Conservation (phyloP, 208 protist genomes). For the Pavlovales sp. region DNA sequence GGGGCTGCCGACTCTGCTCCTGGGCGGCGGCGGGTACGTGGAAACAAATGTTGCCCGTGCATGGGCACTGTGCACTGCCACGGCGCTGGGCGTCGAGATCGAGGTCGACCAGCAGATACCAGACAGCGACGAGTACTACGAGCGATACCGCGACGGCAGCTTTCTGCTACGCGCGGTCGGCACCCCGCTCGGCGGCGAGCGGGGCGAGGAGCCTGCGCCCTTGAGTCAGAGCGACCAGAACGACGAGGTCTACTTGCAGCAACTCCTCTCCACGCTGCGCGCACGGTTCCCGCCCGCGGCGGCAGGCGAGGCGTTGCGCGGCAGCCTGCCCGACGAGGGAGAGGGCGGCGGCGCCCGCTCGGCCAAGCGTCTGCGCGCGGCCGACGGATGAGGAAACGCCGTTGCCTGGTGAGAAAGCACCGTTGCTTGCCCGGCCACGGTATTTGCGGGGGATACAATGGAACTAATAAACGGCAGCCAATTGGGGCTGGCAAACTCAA, state of each 20-base stretch:
- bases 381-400: no score
- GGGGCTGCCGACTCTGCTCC: background rate
- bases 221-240: background rate
- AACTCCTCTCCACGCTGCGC: background rate
- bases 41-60: background rate
- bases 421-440: no score
- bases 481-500: no score
- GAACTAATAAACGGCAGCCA: no score
- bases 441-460: no score
- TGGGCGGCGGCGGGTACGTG: constrained; percentile 2
- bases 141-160: background rate
- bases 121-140: background rate
- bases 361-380: no score
- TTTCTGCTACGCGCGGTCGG: background rate
- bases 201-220: background rate
- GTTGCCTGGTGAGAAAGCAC: no score
- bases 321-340: no score
- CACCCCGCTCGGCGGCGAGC: no score
- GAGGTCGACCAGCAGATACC: background rate
- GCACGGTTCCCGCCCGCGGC: no score
- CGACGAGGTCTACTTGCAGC: background rate
- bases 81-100: background rate
- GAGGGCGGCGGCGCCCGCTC: no score
- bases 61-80: background rate
- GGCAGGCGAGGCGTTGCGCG: no score